Conservation (phyloP, 768 basidiomycete species). For the Termitomyces sp. region DNA sequence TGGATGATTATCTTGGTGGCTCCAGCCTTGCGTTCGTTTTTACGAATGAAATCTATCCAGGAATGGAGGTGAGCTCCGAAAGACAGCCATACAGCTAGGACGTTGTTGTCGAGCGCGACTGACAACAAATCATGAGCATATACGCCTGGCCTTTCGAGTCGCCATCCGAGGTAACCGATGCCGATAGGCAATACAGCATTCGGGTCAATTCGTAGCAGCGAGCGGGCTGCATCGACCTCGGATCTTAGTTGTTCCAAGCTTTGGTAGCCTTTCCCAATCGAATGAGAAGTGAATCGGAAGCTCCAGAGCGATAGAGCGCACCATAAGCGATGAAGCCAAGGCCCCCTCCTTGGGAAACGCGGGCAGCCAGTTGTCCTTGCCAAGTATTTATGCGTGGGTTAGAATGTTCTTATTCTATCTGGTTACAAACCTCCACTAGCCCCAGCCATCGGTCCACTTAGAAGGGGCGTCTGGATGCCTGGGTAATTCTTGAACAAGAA, state of each 20-base stretch:
- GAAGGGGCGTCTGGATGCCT: slow-evolving; percentile 59
- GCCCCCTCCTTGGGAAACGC: slow-evolving; percentile 65
- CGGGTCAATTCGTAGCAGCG: slow-evolving; percentile 30
- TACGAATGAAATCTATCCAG: slow-evolving; percentile 63
- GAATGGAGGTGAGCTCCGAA: slow-evolving; percentile 56
- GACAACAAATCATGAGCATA: slow-evolving; percentile 40
- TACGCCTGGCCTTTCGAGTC: slow-evolving; percentile 48
- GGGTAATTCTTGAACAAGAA: neutral
- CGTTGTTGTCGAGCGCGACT: slow-evolving; percentile 48
- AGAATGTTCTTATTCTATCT: slow-evolving; percentile 9
- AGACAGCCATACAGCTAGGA: slow-evolving; percentile 71
- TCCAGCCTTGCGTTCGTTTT: slow-evolving; percentile 42
- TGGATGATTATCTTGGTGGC: slow-evolving; percentile 60
- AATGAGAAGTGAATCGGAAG: neutral
- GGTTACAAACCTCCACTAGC: slow-evolving; percentile 52
- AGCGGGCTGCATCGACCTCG: slow-evolving; percentile 54
- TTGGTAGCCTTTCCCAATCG: slow-evolving; percentile 39
- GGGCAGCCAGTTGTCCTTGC: slow-evolving; percentile 49
- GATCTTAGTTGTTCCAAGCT: slow-evolving; percentile 38
- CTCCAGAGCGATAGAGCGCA: slow-evolving; percentile 17
- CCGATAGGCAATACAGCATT: slow-evolving; percentile 54
- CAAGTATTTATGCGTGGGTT: neutral
- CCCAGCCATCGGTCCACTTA: slow-evolving; percentile 69
- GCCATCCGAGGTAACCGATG: slow-evolving; percentile 74
- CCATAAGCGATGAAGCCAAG: slow-evolving; percentile 75